A percentile compares a stretch with the other conserved stretches of the same genome.
Evolutionary conservation across 148 eudicot genomes (phyloP).

Genomic region (Heliamphora exappendiculata): DNA sequence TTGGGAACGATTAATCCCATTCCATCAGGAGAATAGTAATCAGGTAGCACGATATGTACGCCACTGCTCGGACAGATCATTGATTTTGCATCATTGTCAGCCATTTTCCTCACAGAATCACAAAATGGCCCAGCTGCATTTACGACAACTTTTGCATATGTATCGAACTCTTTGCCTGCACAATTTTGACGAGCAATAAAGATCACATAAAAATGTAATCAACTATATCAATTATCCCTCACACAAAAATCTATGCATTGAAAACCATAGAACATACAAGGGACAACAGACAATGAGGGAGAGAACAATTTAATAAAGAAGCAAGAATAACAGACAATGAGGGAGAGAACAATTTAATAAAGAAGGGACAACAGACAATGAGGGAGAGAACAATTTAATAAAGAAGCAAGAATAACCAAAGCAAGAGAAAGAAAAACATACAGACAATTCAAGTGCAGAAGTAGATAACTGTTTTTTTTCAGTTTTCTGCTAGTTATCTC

Average conservation of each 20-base stretch:
- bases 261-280: neutral
- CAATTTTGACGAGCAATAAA: constrained; percentile 22
- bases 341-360: neutral
- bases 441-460: neutral
- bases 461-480: neutral
- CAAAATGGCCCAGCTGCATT: constrained; percentile 99
- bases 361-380: neutral
- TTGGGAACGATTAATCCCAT: constrained; percentile 98
- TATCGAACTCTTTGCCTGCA: constrained; percentile 79
- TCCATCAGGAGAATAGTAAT: constrained; percentile 95
- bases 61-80: constrained; percentile 97
- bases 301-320: neutral
- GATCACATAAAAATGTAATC: constrained; percentile 11
- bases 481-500: neutral
- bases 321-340: neutral
- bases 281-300: neutral
- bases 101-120: constrained; percentile 80
- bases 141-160: constrained; percentile 88
- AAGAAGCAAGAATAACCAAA: neutral
- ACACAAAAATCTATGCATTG: neutral
- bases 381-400: neutral
- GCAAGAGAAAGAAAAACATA: neutral
- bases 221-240: neutral
- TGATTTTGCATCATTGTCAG: constrained; percentile 54
- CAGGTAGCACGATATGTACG: constrained; percentile 89